A percentile compares a stretch with the other conserved stretches of the same genome.
Conservation (phyloP, 371 early-diverging fungal genomes). For the Lichtheimia ramosa region DNA sequence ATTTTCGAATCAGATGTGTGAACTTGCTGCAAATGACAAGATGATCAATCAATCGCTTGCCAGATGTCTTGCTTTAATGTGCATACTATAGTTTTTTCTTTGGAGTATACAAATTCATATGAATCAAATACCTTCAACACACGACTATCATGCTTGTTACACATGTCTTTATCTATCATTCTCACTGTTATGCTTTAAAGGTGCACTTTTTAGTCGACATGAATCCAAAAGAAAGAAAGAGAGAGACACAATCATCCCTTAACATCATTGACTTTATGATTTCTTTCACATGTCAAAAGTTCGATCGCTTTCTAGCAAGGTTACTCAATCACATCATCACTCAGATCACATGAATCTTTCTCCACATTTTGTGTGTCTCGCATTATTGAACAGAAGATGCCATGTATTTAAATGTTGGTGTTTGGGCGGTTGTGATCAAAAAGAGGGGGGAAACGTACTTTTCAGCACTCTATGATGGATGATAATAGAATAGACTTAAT, state of each 20-base stretch:
- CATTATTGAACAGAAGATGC: not conserved
- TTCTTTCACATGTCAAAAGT: no score
- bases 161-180: slow-evolving; percentile 57
- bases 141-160: slow-evolving; percentile 38
- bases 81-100: slow-evolving; percentile 53
- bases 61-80: slow-evolving; percentile 84
- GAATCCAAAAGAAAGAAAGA: not conserved
- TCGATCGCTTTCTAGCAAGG: no score
- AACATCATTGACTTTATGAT: no score
- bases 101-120: not conserved
- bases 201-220: slow-evolving; percentile 49
- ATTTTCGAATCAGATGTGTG: slow-evolving; percentile 78
- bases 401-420: not conserved
- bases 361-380: slow-evolving; percentile 3
- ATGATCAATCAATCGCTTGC: slow-evolving; percentile 74
- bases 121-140: slow-evolving; percentile 64
- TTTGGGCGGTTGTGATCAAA: not conserved
- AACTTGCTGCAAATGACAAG: slow-evolving; percentile 73
- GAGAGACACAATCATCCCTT: no score
- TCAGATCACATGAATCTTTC: slow-evolving; percentile 1
- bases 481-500: slow-evolving; percentile 11
- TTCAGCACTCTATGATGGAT: no score
- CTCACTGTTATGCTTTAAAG: slow-evolving; percentile 61
- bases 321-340: no score
- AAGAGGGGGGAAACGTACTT: not conserved